Evolutionary conservation across 371 early-diverging fungal species (phyloP).

Genomic region (Entomophthora muscae): DNA sequence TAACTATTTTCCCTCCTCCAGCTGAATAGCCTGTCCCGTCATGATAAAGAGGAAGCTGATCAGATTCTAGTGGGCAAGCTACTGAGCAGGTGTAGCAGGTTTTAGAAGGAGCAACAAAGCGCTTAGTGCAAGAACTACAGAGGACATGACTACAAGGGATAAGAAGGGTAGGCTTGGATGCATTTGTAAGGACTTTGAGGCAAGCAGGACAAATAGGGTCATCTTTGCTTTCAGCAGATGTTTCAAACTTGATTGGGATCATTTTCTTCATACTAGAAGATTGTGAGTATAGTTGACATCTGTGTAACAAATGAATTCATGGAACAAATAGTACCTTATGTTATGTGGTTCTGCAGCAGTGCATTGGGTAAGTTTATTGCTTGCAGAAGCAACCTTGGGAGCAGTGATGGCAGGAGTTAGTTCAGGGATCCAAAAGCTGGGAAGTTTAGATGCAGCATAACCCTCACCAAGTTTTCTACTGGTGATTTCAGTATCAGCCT

Average conservation of each 20-base stretch:
- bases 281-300: no score
- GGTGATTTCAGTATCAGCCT: background rate
- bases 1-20: constrained; percentile 3
- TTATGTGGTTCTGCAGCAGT: constrained; percentile 1
- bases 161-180: background rate
- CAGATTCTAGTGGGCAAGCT: background rate
- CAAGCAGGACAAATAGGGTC: constrained; percentile 1
- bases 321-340: constrained; percentile 3
- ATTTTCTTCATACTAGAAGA: background rate
- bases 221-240: background rate
- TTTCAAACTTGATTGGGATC: background rate
- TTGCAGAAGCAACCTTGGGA: background rate
- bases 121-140: background rate
- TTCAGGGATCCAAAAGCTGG: constrained; percentile 6
- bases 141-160: constrained; percentile 6
- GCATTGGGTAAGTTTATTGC: background rate
- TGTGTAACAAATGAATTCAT: no score
- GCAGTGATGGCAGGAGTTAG: constrained; percentile 1
- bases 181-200: constrained; percentile 2
- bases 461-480: constrained; percentile 4
- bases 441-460: background rate
- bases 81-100: background rate
- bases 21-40: constrained; percentile 8
- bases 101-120: constrained; percentile 4
- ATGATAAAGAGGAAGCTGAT: background rate